Base-by-base conservation (phyloP, 176 grass and related monocot species). In the Raddia distichophylla region DNA sequence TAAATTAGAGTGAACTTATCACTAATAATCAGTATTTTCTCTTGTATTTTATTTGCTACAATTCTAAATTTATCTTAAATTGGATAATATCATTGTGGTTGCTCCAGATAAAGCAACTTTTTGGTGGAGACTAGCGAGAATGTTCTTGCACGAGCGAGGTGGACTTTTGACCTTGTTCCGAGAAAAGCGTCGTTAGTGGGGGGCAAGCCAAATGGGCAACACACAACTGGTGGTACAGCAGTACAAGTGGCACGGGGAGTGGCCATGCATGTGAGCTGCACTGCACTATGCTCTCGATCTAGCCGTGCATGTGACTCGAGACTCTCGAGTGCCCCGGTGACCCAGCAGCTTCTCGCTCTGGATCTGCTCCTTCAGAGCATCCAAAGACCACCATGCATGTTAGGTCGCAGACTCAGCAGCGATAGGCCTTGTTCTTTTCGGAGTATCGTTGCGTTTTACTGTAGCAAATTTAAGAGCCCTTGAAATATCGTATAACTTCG, bases 261-360 rank as follows among this genome's bases (percentile, higher is more conserved):
- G 86, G 86, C 76, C 69, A 80, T 74, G 70, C 82, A 76, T 85
- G 87, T 84, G 76, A 75, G 9, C 55, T 69, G 82, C 81, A 80
- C 55, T 69, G 82, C 81, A 80, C 82, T 75, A 84, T 67, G 68
- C 1, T 50, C 27, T 27, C 27, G 27, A 27, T 27, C 60, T 60
- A n/a, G 56, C 60, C 8, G 53, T 61, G 62, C 61, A 68, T 75
- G 70, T 81, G 77, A 60, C 32, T 32, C 45, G 66, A 64, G 1
- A 2, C 4, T 7, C 16, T 20, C 8, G 8, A 58, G 27, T 47
- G 60, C 37, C 53, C 61, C 50, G 6, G 73, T 56, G 34, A 34
- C n/a, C 33, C 5, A 50, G 7, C 17, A 63, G 40, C 71, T 61
- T 53, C 85, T 66, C 1, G 37, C 4, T 40, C 37, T 40, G 33